phyloP scores from a whole-genome alignment of 106 monocot species.

The Triglochin maritima region DNA sequence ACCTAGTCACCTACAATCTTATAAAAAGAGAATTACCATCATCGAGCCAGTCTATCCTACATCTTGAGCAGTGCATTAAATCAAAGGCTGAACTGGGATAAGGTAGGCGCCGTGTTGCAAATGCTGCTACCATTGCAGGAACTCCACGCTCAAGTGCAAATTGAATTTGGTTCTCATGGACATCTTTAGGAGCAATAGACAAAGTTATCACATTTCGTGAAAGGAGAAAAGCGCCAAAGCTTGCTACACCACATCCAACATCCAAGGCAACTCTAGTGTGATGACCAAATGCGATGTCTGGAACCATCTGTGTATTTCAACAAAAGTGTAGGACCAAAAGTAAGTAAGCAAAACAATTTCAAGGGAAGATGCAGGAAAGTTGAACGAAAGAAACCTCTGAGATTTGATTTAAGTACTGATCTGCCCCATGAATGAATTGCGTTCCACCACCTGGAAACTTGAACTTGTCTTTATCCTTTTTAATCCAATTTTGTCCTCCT shows the following conservation, averaged over 20 bases:
- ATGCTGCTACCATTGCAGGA: conserved; percentile 86
- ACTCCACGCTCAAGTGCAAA: conserved; percentile 97
- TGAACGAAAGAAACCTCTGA: conserved; percentile 34
- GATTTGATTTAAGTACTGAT: conserved; percentile 72
- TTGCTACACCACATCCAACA: conserved; percentile 94
- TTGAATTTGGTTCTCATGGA: conserved; percentile 92
- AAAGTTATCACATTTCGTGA: conserved; percentile 67
- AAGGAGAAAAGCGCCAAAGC: conserved; percentile 84
- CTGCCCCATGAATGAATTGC: conserved; percentile 85
- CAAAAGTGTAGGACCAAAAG: conserved; percentile 1
- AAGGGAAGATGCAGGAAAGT: background rate
- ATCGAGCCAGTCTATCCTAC: conserved; percentile 77
- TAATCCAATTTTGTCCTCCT: conserved; percentile 93
- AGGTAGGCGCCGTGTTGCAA: conserved; percentile 61
- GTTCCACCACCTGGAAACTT: conserved; percentile 92
- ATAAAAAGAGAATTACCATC: conserved; percentile 45
- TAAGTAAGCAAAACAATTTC: background rate
- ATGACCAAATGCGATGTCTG: conserved; percentile 69
- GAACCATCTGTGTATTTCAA: conserved; percentile 63
- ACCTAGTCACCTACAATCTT: no score
- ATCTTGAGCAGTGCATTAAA: conserved; percentile 88
- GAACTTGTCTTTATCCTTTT: conserved; percentile 57
- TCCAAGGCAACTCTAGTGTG: conserved; percentile 62
- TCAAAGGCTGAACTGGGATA: conserved; percentile 96
- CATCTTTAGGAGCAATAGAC: conserved; percentile 90